A percentile compares a stretch with the other conserved stretches of the same genome.
Conservation (phyloP, 345 rosid genomes). For the Bruguiera parviflora region DNA sequence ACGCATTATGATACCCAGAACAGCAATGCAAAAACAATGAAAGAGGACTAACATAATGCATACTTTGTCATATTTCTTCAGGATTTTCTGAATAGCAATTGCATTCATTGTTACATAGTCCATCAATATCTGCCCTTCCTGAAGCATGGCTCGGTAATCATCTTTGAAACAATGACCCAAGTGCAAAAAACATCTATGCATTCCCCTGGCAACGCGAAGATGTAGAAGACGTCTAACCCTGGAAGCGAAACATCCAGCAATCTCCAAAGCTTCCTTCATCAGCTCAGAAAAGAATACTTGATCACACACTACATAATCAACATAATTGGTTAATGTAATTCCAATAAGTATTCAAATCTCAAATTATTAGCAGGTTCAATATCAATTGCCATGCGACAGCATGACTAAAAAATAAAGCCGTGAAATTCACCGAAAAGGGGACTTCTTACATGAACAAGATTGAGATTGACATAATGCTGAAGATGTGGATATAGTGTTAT, state of each 20-base stretch:
- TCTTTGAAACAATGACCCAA: slow-evolving; percentile 60
- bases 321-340: neutral
- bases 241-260: slow-evolving; percentile 74
- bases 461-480: slow-evolving; percentile 41
- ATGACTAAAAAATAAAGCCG: neutral
- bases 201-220: slow-evolving; percentile 68
- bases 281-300: slow-evolving; percentile 75
- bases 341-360: neutral
- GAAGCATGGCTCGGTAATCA: slow-evolving; percentile 49
- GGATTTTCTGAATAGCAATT: slow-evolving; percentile 78
- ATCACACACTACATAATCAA: slow-evolving; percentile 63
- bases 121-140: slow-evolving; percentile 74
- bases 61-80: slow-evolving; percentile 95
- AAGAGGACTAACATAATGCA: slow-evolving; percentile 4
- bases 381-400: neutral
- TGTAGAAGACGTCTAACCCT: slow-evolving; percentile 77
- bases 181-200: slow-evolving; percentile 54
- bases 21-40: neutral
- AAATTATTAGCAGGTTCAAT: neutral
- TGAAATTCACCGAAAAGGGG: neutral
- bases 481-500: slow-evolving; percentile 12
- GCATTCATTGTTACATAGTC: slow-evolving; percentile 82
- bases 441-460: slow-evolving; percentile 55
- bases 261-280: slow-evolving; percentile 77
- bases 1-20: neutral